Percentiles rank a stretch among this genome's conserved stretches.
These are phyloP conservation scores for Ogataea hybrid DNA, from an alignment of 1,139 yeast genomes.

Conservation along the genomic window DNA sequence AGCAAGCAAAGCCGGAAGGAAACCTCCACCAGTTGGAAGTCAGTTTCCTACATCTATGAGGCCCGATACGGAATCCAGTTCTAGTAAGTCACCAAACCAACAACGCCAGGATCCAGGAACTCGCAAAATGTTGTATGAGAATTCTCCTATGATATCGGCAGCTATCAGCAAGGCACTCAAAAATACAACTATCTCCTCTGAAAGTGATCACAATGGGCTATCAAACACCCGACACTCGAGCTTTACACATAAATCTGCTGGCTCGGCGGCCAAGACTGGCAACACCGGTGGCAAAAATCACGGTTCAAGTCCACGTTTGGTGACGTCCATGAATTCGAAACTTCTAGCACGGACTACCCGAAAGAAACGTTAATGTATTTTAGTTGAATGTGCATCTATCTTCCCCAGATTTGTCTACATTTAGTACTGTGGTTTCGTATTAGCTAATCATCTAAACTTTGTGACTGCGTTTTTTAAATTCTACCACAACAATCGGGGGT, in stretches of 20 bases:
- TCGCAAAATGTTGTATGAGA: conserved; percentile 18
- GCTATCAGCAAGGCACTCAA: conserved; percentile 31
- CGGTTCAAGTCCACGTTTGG: conserved; percentile 27
- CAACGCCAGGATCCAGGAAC: conserved; percentile 13
- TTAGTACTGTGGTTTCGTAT: background rate
- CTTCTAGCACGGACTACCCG: conserved; percentile 50
- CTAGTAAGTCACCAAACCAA: background rate
- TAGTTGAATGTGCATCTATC: conserved; percentile 6
- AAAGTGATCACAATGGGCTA: conserved; percentile 4
- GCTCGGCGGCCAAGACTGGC: conserved; percentile 21
- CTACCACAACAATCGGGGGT: background rate
- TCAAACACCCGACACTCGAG: background rate
- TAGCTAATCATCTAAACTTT: background rate
- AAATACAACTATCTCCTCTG: conserved; percentile 21
- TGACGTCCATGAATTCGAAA: conserved; percentile 58
- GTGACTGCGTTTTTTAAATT: conserved; percentile 20
- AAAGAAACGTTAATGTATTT: conserved; percentile 20
- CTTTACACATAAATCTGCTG: conserved; percentile 3
- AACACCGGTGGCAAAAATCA: conserved; percentile 22
- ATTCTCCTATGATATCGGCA: conserved; percentile 33
- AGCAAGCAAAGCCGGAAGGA: conserved; percentile 9
- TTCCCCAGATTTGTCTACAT: conserved; percentile 5
- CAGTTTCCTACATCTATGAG: conserved; percentile 23
- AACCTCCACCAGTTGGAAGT: conserved; percentile 22
- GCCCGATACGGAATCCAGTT: conserved; percentile 6